phyloP scores from a whole-genome alignment of 2,329 filamentous ascomycete genomes.

The Trichoderma arundinaceum region DNA sequence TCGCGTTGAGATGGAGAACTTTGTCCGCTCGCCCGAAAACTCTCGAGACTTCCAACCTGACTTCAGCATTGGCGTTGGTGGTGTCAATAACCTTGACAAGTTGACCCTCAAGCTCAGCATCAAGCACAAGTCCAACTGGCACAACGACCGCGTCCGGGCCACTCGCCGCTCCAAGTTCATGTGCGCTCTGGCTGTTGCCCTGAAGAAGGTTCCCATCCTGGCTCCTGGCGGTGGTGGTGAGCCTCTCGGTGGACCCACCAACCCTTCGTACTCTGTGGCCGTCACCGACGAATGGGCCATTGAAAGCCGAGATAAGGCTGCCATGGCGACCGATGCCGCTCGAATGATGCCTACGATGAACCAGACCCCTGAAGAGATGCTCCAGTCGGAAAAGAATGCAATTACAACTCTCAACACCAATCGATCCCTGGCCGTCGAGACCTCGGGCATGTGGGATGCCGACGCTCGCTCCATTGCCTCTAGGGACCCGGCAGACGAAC shows the following conservation, averaged over 20 bases:
- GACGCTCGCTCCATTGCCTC: constrained; percentile 33
- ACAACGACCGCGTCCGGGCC: constrained; percentile 81
- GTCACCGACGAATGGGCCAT: constrained; percentile 72
- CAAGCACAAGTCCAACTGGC: constrained; percentile 91
- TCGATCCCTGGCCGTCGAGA: constrained; percentile 41
- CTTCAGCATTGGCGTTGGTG: constrained; percentile 75
- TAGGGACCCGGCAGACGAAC: constrained; percentile 44
- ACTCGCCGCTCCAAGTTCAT: constrained; percentile 93
- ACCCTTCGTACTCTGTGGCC: constrained; percentile 81
- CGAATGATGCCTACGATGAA: constrained; percentile 64
- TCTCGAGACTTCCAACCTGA: constrained; percentile 89
- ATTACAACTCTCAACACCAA: constrained; percentile 52
- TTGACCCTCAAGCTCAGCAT: constrained; percentile 82
- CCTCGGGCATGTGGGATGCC: constrained; percentile 37
- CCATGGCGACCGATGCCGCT: constrained; percentile 64
- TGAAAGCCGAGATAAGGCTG: constrained; percentile 64
- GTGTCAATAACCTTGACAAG: constrained; percentile 87
- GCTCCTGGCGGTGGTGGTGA: constrained; percentile 75
- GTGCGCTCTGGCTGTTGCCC: constrained; percentile 84
- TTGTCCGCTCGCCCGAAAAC: constrained; percentile 84
- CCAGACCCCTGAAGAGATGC: constrained; percentile 39
- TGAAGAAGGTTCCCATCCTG: constrained; percentile 87
- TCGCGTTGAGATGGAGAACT: constrained; percentile 81
- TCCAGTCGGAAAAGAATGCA: constrained; percentile 52
- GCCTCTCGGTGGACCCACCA: constrained; percentile 67